Conservation (phyloP, 1,284 basidiomycete genomes). For the Moesziomyces parantarcticus region DNA sequence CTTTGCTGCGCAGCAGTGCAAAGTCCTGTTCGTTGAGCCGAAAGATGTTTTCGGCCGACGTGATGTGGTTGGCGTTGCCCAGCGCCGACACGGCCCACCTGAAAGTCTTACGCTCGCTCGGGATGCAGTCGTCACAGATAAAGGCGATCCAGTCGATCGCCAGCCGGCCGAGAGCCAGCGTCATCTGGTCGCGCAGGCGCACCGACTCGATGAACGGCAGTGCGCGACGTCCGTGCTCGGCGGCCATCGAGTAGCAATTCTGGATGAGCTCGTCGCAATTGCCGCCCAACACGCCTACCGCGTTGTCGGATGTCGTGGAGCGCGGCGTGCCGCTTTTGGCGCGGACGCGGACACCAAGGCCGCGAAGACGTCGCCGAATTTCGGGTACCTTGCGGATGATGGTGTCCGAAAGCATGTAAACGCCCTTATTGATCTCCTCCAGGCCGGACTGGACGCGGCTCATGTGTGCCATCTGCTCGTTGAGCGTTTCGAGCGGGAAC, state of each 20-base stretch:
- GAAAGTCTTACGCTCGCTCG: constrained; percentile 95
- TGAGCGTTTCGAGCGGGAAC: constrained; percentile 73
- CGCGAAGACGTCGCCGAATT: constrained; percentile 47
- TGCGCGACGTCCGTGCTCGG: constrained; percentile 73
- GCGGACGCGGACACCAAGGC: constrained; percentile 20
- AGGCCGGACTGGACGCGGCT: constrained; percentile 89
- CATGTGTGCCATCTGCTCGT: constrained; percentile 90
- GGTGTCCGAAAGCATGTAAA: constrained; percentile 88
- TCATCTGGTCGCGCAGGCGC: constrained; percentile 59
- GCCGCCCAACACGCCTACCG: constrained; percentile 29
- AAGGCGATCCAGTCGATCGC: constrained; percentile 85
- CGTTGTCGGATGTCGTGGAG: constrained; percentile 24
- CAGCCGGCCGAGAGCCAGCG: constrained; percentile 58
- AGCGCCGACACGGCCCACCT: constrained; percentile 97
- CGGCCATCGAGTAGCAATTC: constrained; percentile 97
- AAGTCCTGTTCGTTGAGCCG: constrained; percentile 83
- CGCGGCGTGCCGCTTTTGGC: constrained; percentile 19
- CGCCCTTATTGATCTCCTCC: constrained; percentile 87
- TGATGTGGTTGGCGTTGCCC: constrained; percentile 91
- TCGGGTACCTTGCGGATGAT: constrained; percentile 78
- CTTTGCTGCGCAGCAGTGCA: constrained; percentile 86
- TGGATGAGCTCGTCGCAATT: constrained; percentile 79
- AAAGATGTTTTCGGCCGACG: constrained; percentile 84
- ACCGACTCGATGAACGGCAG: constrained; percentile 65
- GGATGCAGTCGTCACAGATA: constrained; percentile 97